Base-by-base conservation (phyloP, 805 yeast species). In the Priceomyces castillae region DNA sequence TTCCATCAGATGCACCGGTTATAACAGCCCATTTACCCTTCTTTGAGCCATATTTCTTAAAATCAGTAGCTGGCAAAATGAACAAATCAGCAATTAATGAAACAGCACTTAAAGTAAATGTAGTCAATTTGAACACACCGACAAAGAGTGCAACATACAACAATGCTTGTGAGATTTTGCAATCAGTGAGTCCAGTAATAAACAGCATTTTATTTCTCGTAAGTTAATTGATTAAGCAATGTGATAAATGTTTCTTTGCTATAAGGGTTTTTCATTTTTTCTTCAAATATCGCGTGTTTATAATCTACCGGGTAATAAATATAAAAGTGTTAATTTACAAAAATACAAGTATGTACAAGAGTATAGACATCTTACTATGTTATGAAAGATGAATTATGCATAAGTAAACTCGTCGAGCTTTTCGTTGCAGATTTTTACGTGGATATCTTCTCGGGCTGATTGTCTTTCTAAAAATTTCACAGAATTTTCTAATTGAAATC, bases 1-100 rank as follows among this genome's bases (percentile, higher is more conserved):
- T 85, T 28, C 99, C 99, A 62, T 94, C 98, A 38, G 97, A 88
- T 3, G 97, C 95, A 46, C 99, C 99, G 5, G 99, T 94, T 14
- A 94, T 78, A 25, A 94, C 86, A n/a, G 97, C 97, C 92, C 97
- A 94, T 33, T 78, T 73, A 20, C 84, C 85, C 16, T 52, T 46
- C 47, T 73, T 71, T 20, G 92, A 84, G n/a, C 97, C 96, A 58
- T 90, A 90, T 59, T 80, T 82, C 34, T 62, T 57, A 56, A 76
- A 83, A 57, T 73, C 62, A 39, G 73, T 80, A 6, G 82, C 67
- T 25, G 92, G 89, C 26, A 84, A 69, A 19, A 87, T 46, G 57
- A 80, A 84, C 39, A 83, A 62, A 49, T 86, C 90, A 16, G 72
- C 52, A n/a, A 86, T 31, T 47, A 86, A 56, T 2, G 89, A 64